Conservation (phyloP, 768 basidiomycete species). For the Boletus sp. region DNA sequence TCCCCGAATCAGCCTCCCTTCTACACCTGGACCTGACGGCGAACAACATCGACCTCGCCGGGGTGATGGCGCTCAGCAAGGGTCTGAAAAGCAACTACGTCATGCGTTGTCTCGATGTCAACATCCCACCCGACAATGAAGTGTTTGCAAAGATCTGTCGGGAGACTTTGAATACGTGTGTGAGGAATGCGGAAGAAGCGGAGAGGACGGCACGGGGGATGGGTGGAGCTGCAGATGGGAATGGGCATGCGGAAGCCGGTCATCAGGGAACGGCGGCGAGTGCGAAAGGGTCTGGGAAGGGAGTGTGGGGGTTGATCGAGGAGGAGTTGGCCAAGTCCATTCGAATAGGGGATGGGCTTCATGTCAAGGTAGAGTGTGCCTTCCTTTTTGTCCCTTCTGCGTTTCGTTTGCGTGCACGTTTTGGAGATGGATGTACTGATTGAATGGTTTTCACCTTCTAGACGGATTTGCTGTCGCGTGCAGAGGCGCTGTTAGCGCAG, state of each 20-base stretch:
- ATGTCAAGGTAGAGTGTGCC: conserved; percentile 39
- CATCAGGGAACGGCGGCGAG: conserved; percentile 30
- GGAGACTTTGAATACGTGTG: conserved; percentile 86
- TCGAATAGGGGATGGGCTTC: conserved; percentile 39
- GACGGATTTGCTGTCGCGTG: conserved; percentile 30
- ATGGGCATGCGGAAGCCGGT: conserved; percentile 11
- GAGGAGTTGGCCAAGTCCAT: conserved; percentile 76
- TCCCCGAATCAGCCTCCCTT: conserved; percentile 83
- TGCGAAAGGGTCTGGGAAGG: conserved; percentile 60
- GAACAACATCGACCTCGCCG: conserved; percentile 83
- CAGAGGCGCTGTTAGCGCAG: conserved; percentile 40
- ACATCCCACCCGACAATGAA: conserved; percentile 84
- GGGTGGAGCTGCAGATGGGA: background rate
- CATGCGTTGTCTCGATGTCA: conserved; percentile 91
- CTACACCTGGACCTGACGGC: conserved; percentile 89
- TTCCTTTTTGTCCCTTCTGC: no score
- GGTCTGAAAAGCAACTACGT: conserved; percentile 82
- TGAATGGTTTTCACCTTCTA: background rate
- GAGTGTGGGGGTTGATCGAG: conserved; percentile 84
- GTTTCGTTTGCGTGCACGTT: background rate
- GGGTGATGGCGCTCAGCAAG: conserved; percentile 87
- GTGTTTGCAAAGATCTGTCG: conserved; percentile 83
- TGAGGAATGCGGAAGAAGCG: conserved; percentile 91
- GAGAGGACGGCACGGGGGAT: conserved; percentile 36
- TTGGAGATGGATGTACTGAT: background rate